These are phyloP conservation scores for Termitomyces sp. DNA, from an alignment of 768 basidiomycete species.

Conservation along the genomic window DNA sequence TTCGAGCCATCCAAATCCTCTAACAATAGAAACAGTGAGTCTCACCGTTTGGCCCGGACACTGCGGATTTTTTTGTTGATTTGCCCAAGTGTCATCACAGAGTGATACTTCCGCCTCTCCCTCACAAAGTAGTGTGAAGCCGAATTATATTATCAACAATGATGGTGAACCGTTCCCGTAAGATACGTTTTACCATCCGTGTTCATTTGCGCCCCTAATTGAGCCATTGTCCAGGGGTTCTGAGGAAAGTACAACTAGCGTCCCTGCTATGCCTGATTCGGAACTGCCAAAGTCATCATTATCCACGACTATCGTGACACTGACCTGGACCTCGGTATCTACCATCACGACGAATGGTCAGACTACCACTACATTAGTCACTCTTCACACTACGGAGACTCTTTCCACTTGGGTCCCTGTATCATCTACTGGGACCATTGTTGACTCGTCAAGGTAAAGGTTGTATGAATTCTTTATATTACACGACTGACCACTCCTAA, in stretches of 20 bases:
- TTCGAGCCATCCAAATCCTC: background rate
- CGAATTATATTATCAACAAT: background rate
- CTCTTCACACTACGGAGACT: background rate
- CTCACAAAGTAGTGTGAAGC: too few species aligned
- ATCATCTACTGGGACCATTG: background rate
- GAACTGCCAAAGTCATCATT: background rate
- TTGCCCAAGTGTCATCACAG: background rate
- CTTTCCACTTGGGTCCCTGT: constrained; percentile 2
- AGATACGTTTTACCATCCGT: background rate
- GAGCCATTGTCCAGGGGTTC: background rate
- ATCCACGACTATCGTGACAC: background rate
- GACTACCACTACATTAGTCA: background rate
- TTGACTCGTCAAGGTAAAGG: constrained; percentile 1
- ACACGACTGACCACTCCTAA: background rate
- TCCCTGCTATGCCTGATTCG: background rate
- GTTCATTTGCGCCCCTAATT: background rate
- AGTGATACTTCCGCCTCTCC: background rate
- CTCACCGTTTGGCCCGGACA: background rate
- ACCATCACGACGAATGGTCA: too few species aligned
- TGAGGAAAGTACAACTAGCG: too few species aligned
- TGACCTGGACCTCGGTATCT: too few species aligned
- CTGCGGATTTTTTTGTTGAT: background rate
- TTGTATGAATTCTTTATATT: background rate
- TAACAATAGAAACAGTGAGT: background rate
- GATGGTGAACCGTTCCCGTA: background rate